Evolutionary conservation across 805 yeast species (phyloP), one percentile per base, ranked within the genome.

Genomic region (Cyberlindnera euphorbiae): DNA sequence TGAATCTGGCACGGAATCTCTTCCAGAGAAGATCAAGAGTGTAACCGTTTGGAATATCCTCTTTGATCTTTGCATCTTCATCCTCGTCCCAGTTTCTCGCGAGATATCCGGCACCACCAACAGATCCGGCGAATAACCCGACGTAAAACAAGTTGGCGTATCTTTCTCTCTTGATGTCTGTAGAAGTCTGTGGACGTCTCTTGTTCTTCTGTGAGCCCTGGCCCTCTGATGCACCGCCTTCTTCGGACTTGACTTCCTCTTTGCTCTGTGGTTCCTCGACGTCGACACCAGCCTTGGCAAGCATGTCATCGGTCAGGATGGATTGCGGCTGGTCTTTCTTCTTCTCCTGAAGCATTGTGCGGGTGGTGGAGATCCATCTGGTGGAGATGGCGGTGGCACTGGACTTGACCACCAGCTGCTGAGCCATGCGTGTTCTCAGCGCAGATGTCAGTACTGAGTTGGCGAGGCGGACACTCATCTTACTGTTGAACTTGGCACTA

Each of bases 241-340:
- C 23, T 15, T 31, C 34, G 17, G 32, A 40, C 28, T 25, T 36
- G 36, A n/a, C n/a, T n/a, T n/a, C n/a, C n/a, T n/a, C n/a, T n/a
- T n/a, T n/a, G n/a, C n/a, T n/a, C n/a, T n/a, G n/a, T n/a, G n/a
- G n/a, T n/a, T n/a, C n/a, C n/a, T n/a, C 74, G 4, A 66, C 58
- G 38, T 86, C 90, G 38, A 88, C 76, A 26, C 96, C 96, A 10
- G 95, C 95, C 52, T 79, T 77, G 22, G 82, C 80, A 40, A 89
- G 69, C 53, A 88, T 53, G 54, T 88, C 95, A 44, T 89, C 96
- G 32, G 82, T 78, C 44, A 89, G 66, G 47, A 88, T 73, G 14
- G 84, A 72, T 45, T 73, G 56, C 27, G 66, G 50, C 31, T 40
- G 33, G 7, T 46, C 39, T 25, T 51, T 46, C 47, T 53, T 48